Evolutionary conservation across 2,329 filamentous ascomycete genomes (phyloP).

Genomic region (Aspergillus sojae): DNA sequence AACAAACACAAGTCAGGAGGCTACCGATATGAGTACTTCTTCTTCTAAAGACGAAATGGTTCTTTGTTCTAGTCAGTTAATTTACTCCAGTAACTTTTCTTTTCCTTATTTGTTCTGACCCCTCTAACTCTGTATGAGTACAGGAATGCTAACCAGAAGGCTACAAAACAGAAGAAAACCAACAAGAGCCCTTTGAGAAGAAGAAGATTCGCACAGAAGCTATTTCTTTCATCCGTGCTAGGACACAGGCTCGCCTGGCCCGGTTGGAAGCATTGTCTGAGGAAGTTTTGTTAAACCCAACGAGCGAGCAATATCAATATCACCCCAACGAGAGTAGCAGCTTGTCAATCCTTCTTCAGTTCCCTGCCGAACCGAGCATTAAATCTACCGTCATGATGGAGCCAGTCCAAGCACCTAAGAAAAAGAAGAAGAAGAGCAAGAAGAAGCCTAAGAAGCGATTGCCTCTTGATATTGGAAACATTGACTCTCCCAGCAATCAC

Average conservation of each 20-base stretch:
- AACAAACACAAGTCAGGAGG: background rate
- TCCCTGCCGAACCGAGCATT: background rate
- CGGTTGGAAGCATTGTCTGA: background rate
- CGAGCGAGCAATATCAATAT: background rate
- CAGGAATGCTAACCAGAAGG: background rate
- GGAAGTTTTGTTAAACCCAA: background rate
- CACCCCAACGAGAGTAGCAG: background rate
- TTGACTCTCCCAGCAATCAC: background rate
- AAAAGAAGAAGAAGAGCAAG: conserved; percentile 16
- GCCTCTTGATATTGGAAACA: background rate
- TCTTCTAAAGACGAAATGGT: background rate
- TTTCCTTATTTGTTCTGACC: background rate
- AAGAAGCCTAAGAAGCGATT: conserved; percentile 10
- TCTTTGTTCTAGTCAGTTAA: background rate
- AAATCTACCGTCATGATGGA: conserved; percentile 2
- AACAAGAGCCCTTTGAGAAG: background rate
- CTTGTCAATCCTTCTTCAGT: background rate
- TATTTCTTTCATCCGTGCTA: conserved; percentile 18
- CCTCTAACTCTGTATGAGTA: background rate
- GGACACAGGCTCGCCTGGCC: conserved; percentile 15
- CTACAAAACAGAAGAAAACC: background rate
- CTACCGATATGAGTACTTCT: background rate
- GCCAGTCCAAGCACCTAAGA: conserved; percentile 8
- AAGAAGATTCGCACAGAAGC: conserved; percentile 16
- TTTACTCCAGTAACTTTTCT: background rate